A percentile compares a stretch with the other conserved stretches of the same genome.
Conservation (phyloP, 225 moss, liverwort and hornwort species). For the Pseudisothecium myosuroides region DNA sequence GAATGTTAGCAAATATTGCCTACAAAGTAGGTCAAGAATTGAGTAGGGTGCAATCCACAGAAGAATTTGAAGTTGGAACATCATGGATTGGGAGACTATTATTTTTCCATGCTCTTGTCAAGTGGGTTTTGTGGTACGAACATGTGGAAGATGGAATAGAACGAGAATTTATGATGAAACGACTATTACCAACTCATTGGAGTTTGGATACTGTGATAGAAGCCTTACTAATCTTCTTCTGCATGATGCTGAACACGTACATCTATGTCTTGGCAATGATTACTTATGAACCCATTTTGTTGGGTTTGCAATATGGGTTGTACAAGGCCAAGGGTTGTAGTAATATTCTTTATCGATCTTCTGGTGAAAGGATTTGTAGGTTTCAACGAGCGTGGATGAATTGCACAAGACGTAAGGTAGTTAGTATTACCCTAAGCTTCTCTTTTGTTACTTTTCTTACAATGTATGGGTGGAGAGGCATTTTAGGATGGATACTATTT, state of each 20-base stretch:
- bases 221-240: neutral
- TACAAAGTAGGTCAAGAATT: accelerated
- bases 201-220: neutral
- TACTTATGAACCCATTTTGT: neutral
- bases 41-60: accelerated
- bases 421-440: neutral
- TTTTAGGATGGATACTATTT: neutral
- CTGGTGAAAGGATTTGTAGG: neutral
- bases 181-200: neutral
- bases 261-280: neutral
- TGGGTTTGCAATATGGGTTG: neutral
- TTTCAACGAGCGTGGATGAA: neutral
- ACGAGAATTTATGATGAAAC: neutral
- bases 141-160: accelerated
- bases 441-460: neutral
- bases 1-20: accelerated
- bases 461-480: neutral
- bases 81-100: neutral
- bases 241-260: neutral
- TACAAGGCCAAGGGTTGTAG: neutral
- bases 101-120: neutral
- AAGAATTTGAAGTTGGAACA: neutral
- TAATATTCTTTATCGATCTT: neutral
- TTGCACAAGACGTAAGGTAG: accelerated
- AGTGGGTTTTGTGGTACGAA: neutral